Evolutionary conservation across 2,329 filamentous ascomycete genomes (phyloP), one percentile per base, ranked within the genome.

Genomic region (Diaporthe aspalathi): DNA sequence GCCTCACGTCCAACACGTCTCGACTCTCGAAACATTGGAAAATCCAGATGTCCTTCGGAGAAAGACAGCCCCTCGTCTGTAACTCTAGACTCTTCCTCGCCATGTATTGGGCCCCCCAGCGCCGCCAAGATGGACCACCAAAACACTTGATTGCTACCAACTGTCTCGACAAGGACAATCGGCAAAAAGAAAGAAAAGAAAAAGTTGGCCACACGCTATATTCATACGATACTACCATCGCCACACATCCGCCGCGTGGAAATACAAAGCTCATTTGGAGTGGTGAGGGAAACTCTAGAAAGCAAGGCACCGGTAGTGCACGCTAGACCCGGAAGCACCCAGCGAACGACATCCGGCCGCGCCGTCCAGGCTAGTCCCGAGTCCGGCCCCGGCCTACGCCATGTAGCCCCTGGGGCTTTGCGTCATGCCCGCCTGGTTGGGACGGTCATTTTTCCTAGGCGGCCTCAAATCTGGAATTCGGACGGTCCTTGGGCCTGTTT

Each of bases 1-100:
- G 45, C 60, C 60, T 50, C n/a, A 65, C 0, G 60, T 65, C 60
- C 60, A 50, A 65, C 60, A 65, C 2, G 60, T 65, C 50, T 65
- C 43, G 43, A 50, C 24, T 50, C 60, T 65, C 60, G 29, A 50
- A 50, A 65, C 60, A 38, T n/a, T 60, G 8, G 9, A 0, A 0
- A 27, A 6, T 24, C 43, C 27, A 8, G 1, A 2, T 3, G 2
- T 16, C 1, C 3, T 45, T 14, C 20, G 17, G 27, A 11, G 14
- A 17, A 5, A 20, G 5, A 17, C 20, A 16, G 20, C 20, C 27
- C 22, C 17, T 47, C 17, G 43, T 47, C 22, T 35, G 5, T 47
- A 16, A n/a, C n/a, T n/a, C n/a, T n/a, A n/a, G n/a, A 2, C 2
- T 22, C 47, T 32, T 14, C 24, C 5, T 32, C 16, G 40, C 17